Percentiles rank a stretch among this genome's conserved stretches.
phyloP scores from a whole-genome alignment of 1,284 basidiomycete genomes.

The Somion occarium region DNA sequence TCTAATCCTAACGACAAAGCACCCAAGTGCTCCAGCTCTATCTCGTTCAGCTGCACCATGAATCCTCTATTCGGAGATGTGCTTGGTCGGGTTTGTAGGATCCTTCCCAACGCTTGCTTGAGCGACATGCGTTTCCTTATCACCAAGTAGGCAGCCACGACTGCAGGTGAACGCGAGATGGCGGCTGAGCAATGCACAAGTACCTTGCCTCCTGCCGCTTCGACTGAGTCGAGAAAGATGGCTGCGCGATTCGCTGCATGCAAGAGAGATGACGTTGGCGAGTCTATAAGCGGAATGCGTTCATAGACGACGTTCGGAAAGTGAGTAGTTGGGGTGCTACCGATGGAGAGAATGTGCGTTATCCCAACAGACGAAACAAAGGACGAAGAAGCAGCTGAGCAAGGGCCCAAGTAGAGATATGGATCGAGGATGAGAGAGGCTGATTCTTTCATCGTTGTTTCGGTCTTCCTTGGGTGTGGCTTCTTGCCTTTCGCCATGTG shows the following conservation, averaged over 20 bases:
- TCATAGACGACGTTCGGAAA: conserved; percentile 29
- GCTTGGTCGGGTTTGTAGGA: conserved; percentile 27
- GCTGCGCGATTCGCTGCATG: conserved; percentile 22
- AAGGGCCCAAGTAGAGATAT: conserved; percentile 20
- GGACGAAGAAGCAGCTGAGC: conserved; percentile 18
- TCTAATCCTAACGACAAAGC: conserved; percentile 23
- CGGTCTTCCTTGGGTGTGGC: no score
- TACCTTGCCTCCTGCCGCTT: conserved; percentile 34
- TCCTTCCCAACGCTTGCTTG: conserved; percentile 28
- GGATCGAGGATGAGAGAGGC: conserved; percentile 15
- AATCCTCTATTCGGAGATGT: conserved; percentile 36
- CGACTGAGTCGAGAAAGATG: conserved; percentile 25
- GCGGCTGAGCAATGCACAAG: conserved; percentile 52
- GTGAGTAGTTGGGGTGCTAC: conserved; percentile 22
- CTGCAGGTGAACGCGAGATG: conserved; percentile 43
- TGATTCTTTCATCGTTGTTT: no score
- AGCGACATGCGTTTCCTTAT: conserved; percentile 27
- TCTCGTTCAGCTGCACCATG: conserved; percentile 32
- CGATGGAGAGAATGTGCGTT: conserved; percentile 34
- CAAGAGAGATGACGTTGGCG: conserved; percentile 21
- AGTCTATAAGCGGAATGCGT: conserved; percentile 31
- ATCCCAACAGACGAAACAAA: conserved; percentile 22
- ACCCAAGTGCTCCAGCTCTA: conserved; percentile 30
- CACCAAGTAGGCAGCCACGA: conserved; percentile 52
- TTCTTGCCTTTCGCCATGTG: neutral